phyloP scores from a whole-genome alignment of 495 filamentous ascomycete genomes.

The Penicillium coprophilum region DNA sequence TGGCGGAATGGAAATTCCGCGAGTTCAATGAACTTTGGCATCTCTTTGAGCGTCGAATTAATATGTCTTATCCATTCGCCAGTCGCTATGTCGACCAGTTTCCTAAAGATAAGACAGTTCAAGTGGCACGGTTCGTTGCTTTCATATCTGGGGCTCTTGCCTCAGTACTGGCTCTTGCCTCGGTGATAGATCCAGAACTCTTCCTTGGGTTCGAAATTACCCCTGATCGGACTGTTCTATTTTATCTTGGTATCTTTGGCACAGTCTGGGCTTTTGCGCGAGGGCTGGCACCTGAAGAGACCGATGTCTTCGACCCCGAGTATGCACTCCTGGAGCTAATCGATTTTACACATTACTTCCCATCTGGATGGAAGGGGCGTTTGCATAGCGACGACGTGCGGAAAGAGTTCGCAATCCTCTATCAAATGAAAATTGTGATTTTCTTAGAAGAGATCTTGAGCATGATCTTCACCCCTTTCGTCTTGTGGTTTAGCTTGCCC shows the following conservation, averaged over 20 bases:
- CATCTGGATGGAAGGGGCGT: constrained; percentile 80
- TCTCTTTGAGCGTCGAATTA: constrained; percentile 80
- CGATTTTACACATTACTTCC: constrained; percentile 87
- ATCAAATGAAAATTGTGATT: constrained; percentile 84
- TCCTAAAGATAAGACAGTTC: constrained; percentile 88
- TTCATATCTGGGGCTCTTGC: constrained; percentile 85
- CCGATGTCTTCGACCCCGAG: constrained; percentile 87
- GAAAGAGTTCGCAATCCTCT: constrained; percentile 80
- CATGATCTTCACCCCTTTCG: constrained; percentile 86
- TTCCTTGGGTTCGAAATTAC: constrained; percentile 92
- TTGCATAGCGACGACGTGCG: constrained; percentile 85
- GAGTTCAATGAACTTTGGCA: constrained; percentile 97
- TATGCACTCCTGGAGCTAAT: constrained; percentile 83
- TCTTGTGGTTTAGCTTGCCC: constrained; percentile 83
- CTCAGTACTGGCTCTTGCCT: constrained; percentile 75
- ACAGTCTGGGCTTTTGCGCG: constrained; percentile 77
- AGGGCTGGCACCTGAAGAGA: constrained; percentile 80
- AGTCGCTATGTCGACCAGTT: constrained; percentile 93
- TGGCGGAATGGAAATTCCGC: constrained; percentile 97
- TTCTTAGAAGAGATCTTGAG: constrained; percentile 91
- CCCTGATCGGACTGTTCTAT: constrained; percentile 75
- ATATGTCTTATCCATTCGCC: constrained; percentile 94
- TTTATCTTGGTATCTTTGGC: constrained; percentile 73
- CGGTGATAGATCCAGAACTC: constrained; percentile 82
- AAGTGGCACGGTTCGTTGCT: constrained; percentile 76